phyloP scores from a whole-genome alignment of 2,329 filamentous ascomycete species.

The Clarireedia hainanense region DNA sequence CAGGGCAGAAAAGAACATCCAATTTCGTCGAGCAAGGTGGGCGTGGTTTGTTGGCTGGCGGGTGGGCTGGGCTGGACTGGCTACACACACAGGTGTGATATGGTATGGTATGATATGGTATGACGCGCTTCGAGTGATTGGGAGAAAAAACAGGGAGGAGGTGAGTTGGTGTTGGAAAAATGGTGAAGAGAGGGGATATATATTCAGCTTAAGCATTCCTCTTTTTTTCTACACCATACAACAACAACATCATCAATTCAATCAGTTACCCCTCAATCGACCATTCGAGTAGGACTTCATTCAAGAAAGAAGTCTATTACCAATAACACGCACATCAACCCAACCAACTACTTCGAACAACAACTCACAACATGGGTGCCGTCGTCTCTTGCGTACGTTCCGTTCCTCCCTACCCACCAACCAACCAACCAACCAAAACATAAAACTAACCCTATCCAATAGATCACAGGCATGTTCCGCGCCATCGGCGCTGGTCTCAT shows the following conservation, averaged over 20 bases:
- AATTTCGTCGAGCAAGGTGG: no score
- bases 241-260: not conserved
- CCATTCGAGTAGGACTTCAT: no score
- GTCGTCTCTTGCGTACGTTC: slow-evolving; percentile 31
- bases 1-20: no score
- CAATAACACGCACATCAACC: not conserved
- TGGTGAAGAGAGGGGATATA: not conserved
- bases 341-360: not conserved
- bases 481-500: slow-evolving; percentile 31
- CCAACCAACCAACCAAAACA: not conserved
- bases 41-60: no score
- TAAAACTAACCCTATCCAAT: slow-evolving; percentile 9
- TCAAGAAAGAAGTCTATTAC: not conserved
- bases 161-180: not conserved
- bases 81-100: no score
- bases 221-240: not conserved
- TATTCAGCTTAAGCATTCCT: not conserved
- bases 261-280: not conserved
- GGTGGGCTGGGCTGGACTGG: no score
- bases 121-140: not conserved
- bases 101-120: not conserved
- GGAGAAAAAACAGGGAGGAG: not conserved
- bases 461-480: slow-evolving; percentile 28
- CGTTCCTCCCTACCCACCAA: not conserved
- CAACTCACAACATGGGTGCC: slow-evolving; percentile 25